Evolutionary conservation across 768 basidiomycete species (phyloP).

Genomic region (Cyclocybe aegerita): DNA sequence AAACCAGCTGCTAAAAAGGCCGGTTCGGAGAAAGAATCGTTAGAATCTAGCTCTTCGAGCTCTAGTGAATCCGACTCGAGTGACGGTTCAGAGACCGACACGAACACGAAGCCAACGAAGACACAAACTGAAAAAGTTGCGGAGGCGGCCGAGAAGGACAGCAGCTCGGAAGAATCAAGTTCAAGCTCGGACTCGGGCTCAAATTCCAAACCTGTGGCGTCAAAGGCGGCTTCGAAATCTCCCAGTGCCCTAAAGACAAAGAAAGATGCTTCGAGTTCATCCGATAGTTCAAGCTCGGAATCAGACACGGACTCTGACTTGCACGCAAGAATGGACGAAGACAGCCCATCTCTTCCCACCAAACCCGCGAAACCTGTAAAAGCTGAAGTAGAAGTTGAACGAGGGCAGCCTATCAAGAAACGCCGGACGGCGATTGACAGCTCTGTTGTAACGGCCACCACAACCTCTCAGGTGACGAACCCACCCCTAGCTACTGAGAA

Average conservation of each 20-base stretch:
- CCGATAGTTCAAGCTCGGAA: conserved; percentile 12
- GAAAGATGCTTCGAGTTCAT: conserved; percentile 9
- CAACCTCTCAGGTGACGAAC: conserved; percentile 10
- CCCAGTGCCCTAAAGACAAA: conserved; percentile 12
- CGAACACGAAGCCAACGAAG: not conserved
- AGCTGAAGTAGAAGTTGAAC: conserved; percentile 16
- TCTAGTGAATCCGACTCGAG: conserved; percentile 10
- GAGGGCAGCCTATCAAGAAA: conserved; percentile 53
- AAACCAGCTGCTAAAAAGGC: conserved; percentile 10
- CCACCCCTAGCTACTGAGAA: conserved; percentile 8
- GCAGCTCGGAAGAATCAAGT: conserved; percentile 2
- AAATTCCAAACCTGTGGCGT: conserved; percentile 14
- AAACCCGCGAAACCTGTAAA: not conserved
- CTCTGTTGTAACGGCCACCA: conserved; percentile 41
- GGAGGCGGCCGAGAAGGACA: not conserved
- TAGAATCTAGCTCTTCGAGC: not conserved
- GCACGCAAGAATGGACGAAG: conserved; percentile 10
- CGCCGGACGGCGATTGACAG: conserved; percentile 50
- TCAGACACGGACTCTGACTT: conserved; percentile 25
- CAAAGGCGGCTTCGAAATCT: conserved; percentile 5
- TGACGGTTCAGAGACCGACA: conserved; percentile 7
- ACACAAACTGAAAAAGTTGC: not conserved
- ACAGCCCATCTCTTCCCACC: not conserved
- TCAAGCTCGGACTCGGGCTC: conserved; percentile 24
- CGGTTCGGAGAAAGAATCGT: not conserved